A percentile compares a stretch with the other conserved stretches of the same genome.
These are phyloP conservation scores for Pyrenochaeta sp. DNA, from an alignment of 2,329 filamentous ascomycete species.

Conservation along the genomic window DNA sequence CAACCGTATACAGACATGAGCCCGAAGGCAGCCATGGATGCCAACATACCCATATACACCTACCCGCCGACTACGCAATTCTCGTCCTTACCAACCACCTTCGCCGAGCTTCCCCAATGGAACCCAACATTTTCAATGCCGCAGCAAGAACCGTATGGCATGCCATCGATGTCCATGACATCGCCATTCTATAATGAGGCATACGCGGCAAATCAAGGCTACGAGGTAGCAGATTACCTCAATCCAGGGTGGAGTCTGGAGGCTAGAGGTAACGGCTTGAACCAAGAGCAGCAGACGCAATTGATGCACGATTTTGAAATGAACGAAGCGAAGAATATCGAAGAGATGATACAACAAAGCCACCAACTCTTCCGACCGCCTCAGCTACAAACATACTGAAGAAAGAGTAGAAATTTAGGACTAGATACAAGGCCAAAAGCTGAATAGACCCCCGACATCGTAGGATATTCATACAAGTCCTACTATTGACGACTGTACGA, in stretches of 20 bases:
- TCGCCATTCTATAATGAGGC: slow-evolving; percentile 47
- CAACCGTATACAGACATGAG: slow-evolving; percentile 40
- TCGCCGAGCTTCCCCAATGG: slow-evolving; percentile 49
- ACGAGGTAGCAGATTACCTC: slow-evolving; percentile 51
- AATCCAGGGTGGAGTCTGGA: slow-evolving; percentile 67
- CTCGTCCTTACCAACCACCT: slow-evolving; percentile 46
- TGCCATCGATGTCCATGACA: slow-evolving; percentile 32
- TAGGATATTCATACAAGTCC: background rate
- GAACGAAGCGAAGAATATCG: slow-evolving; percentile 50
- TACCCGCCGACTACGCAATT: slow-evolving; percentile 42
- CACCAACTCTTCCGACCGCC: slow-evolving; percentile 48
- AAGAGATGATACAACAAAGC: slow-evolving; percentile 53
- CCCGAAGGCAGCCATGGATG: slow-evolving; percentile 40
- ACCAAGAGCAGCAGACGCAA: slow-evolving; percentile 82
- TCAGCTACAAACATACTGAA: slow-evolving; percentile 40
- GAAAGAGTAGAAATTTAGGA: background rate
- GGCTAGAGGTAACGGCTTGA: slow-evolving; percentile 61
- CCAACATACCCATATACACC: slow-evolving; percentile 38
- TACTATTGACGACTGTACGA: background rate
- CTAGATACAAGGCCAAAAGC: background rate
- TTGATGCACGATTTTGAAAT: slow-evolving; percentile 81
- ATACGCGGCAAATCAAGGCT: slow-evolving; percentile 47
- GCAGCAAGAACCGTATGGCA: slow-evolving; percentile 37
- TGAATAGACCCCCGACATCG: background rate
- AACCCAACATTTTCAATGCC: slow-evolving; percentile 48